Conservation (phyloP, 768 basidiomycete species). For the Hygrocybe punicea region DNA sequence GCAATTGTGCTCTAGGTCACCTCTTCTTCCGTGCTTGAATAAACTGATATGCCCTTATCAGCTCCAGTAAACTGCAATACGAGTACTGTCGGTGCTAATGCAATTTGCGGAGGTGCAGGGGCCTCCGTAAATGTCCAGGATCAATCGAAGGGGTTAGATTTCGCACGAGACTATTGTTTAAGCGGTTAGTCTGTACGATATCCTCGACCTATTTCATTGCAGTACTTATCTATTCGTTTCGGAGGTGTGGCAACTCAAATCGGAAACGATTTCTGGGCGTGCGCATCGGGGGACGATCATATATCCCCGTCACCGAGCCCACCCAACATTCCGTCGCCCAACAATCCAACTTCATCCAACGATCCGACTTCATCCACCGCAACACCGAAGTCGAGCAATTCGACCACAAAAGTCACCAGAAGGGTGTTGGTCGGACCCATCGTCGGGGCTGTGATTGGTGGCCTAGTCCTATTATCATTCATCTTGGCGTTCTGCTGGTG, state of each 20-base stretch:
- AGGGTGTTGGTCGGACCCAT: neutral
- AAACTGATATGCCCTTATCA: neutral
- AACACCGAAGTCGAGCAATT: neutral
- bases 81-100: neutral
- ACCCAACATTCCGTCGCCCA: neutral
- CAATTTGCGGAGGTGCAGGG: neutral
- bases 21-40: neutral
- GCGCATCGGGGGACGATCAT: neutral
- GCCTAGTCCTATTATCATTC: neutral
- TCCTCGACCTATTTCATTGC: neutral
- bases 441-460: neutral
- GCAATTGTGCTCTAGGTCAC: neutral
- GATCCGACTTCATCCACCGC: neutral
- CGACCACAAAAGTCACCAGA: neutral
- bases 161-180: neutral
- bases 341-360: constrained; percentile 20
- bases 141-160: neutral
- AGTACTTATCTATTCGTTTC: neutral
- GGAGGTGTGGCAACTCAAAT: neutral
- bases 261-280: neutral
- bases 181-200: neutral
- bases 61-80: neutral
- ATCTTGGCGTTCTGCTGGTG: neutral
- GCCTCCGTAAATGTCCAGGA: neutral
- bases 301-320: neutral